Base-by-base conservation (phyloP, 2,329 filamentous ascomycete genomes). In the Penicillium sp. region DNA sequence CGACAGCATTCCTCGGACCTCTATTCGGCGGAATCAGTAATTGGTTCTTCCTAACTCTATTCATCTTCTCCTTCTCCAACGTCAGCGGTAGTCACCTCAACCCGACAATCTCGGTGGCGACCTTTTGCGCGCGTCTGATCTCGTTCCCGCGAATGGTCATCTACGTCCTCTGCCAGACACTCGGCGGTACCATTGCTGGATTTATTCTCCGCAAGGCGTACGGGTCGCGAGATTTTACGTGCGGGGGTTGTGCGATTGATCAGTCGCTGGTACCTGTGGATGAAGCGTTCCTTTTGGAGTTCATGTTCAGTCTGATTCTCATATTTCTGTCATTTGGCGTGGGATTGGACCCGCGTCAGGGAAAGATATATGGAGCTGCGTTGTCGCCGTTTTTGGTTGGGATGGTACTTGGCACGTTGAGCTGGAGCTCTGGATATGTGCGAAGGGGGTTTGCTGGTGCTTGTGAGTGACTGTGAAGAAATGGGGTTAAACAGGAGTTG, bases 81-180 rank as follows among this genome's bases (percentile, higher is more conserved):
- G 28, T 45, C 52, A 54, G 52, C 17, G 52, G 52, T 20, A 34
- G 22, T 45, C 52, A 54, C 15, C 52, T 54, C 52, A 54, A 54
- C 28, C 52, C 52, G 15, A 34, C 39, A 3, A 54, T 54, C 12
- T 31, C 52, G 20, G 14, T 54, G 1, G 52, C 52, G 3, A 45
- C 42, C 1, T 45, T 45, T 6, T 45, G 28, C 5, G 42, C 42
- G 22, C 42, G 42, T 45, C 22, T 45, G 14, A 45, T 45, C 6
- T 45, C 42, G 15, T 45, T 45, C 42, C 42, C 42, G 8, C 42
- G 42, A 28, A 45, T 45, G 42, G 42, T 28, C 22, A 45, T 45
- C 12, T 45, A 45, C 12, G 42, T 45, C 2, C 5, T 15, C 12
- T 14, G 42, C 14, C 42, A 45, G 22, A 28, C 22, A 8, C 42